Percentiles rank a stretch among this genome's conserved stretches.
Conservation (phyloP, 2,329 filamentous ascomycete genomes). For the Macrophomina tecta region DNA sequence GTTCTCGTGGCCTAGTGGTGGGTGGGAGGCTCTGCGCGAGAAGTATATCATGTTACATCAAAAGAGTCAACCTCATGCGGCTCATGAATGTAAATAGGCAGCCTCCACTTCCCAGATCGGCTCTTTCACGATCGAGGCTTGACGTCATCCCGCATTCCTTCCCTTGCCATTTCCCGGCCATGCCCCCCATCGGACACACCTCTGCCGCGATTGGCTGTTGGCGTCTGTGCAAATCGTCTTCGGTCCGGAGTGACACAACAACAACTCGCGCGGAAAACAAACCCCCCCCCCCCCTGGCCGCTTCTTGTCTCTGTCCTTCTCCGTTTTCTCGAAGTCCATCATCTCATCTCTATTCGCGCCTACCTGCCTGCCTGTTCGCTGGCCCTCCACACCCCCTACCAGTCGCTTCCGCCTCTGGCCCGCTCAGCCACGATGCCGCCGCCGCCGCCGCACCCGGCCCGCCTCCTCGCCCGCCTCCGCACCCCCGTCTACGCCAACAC, state of each 20-base stretch:
- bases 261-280: too few species aligned
- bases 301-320: too few species aligned
- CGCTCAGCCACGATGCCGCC: neutral
- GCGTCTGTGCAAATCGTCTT: too few species aligned
- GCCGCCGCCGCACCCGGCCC: constrained; percentile 24
- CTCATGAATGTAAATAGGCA: neutral
- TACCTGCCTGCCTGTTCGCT: too few species aligned
- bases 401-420: too few species aligned
- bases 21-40: neutral
- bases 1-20: neutral
- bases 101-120: neutral
- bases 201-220: neutral
- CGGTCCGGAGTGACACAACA: too few species aligned
- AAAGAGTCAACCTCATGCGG: neutral
- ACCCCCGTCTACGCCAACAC: constrained; percentile 48
- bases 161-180: neutral
- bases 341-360: too few species aligned
- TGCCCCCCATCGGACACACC: neutral
- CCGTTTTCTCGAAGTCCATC: too few species aligned
- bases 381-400: too few species aligned
- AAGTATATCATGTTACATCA: neutral
- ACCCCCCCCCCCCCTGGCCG: too few species aligned
- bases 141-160: constrained; percentile 2
- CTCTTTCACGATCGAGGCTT: neutral
- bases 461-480: constrained; percentile 28